Evolutionary conservation across 805 yeast species (phyloP), one percentile per base, ranked within the genome.

Genomic region (Cyberlindnera amylophila): DNA sequence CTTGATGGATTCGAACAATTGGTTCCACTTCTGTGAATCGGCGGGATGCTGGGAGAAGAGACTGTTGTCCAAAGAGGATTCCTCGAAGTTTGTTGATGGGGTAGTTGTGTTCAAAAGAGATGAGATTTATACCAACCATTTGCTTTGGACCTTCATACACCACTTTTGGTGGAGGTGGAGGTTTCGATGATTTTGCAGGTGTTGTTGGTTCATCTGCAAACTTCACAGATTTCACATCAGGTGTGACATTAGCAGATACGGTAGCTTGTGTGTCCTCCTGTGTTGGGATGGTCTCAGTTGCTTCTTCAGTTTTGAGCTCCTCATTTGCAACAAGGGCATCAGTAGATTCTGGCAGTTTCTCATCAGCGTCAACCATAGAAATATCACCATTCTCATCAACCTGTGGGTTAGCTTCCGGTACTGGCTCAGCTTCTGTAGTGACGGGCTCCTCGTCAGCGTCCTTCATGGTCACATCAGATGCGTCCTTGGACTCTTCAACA

Each of bases 141-240:
- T 81, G 88, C 2, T 67, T 61, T 1, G 95, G 95, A 0, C 95
- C 95, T 58, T 81, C 82, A 52, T 70, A 79, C 0, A 67, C 46
- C 1, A 48, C 42, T 33, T 44, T 39, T 17, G 57, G 62, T 26
- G 42, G 52, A 14, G 47, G 51, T 15, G 48, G 51, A 21, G 33
- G 35, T 44, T 12, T 41, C 28, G n/a, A n/a, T n/a, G n/a, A n/a
- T n/a, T n/a, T n/a, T n/a, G n/a, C n/a, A n/a, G n/a, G 11, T 45
- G 24, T 16, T 41, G 38, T 38, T 37, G 9, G 13, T 12, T 47
- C 51, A 36, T 46, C 61, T 32, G 42, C 53, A 45, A 52, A 50
- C 41, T 46, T 54, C 39, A 53, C 55, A 31, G 49, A 34, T 34
- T 47, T 51, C 12, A 29, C 32, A 6, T 38, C 35, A 19, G 42